Percentiles rank a stretch among this genome's conserved stretches.
Conservation (phyloP, 116 monocot genomes). For the Iris pallida region DNA sequence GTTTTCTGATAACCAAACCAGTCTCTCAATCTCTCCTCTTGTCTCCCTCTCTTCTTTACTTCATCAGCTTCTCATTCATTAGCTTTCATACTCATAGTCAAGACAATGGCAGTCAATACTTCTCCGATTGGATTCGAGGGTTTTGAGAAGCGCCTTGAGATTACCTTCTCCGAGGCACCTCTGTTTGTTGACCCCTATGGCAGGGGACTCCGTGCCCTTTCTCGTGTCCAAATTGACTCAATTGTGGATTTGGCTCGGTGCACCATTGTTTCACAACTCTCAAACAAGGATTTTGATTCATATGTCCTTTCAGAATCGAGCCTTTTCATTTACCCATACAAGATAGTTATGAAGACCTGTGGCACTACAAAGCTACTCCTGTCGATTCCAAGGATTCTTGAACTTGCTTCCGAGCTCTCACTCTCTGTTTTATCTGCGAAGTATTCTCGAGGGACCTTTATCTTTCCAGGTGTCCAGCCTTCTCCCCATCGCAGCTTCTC, state of each 20-base stretch:
- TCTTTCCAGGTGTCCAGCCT: slow-evolving; percentile 16
- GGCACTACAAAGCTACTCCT: slow-evolving; percentile 19
- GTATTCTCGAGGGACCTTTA: slow-evolving; percentile 20
- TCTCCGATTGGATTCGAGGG: slow-evolving; percentile 21
- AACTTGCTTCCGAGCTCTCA: slow-evolving; percentile 7
- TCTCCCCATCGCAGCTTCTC: slow-evolving; percentile 18
- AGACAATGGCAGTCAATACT: slow-evolving; percentile 15
- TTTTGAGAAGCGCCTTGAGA: slow-evolving; percentile 23
- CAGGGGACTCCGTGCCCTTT: slow-evolving; percentile 14
- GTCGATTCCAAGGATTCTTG: slow-evolving; percentile 15
- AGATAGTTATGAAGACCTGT: slow-evolving; percentile 23
- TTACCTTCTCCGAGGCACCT: slow-evolving; percentile 12
- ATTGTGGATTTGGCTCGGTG: slow-evolving; percentile 12
- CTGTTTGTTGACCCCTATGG: slow-evolving; percentile 8
- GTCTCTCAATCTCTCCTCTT: not conserved
- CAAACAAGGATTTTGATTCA: slow-evolving; percentile 16
- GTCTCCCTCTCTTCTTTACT: not conserved
- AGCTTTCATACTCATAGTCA: not conserved
- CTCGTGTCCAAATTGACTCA: slow-evolving; percentile 11
- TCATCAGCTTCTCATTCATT: not conserved
- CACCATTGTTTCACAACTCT: slow-evolving; percentile 14
- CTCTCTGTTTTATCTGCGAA: slow-evolving; percentile 2
- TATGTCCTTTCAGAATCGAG: slow-evolving; percentile 26
- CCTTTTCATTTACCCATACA: slow-evolving; percentile 41
- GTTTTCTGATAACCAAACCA: slow-evolving; percentile 9